These are phyloP conservation scores for Nemania bipapillata DNA, from an alignment of 2,329 filamentous ascomycete species.

Conservation along the genomic window DNA sequence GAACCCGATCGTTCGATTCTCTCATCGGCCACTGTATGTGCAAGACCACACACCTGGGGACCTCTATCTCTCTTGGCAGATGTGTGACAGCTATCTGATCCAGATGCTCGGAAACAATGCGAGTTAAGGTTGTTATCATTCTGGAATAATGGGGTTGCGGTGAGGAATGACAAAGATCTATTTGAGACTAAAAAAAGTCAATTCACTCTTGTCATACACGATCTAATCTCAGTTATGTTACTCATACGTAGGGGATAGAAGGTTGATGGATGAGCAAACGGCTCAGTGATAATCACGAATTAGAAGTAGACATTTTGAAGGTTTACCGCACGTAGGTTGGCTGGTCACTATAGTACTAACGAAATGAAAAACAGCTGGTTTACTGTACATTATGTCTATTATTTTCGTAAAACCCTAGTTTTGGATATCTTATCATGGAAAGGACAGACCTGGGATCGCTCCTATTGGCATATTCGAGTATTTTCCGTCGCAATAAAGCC, in stretches of 20 bases:
- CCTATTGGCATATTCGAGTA: constrained; percentile 18
- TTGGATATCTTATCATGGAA: constrained; percentile 29
- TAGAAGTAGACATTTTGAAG: neutral
- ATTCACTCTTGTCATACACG: neutral
- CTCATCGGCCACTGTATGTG: neutral
- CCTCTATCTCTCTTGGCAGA: constrained; percentile 22
- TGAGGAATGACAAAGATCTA: neutral
- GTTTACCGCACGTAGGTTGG: neutral
- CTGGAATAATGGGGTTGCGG: neutral
- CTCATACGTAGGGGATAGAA: neutral
- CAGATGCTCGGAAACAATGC: constrained; percentile 15
- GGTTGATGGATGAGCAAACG: neutral
- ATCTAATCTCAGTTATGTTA: neutral
- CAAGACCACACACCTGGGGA: neutral
- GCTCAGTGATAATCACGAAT: neutral
- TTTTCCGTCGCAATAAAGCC: constrained; percentile 12
- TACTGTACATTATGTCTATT: constrained; percentile 20
- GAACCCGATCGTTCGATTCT: neutral
- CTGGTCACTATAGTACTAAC: neutral
- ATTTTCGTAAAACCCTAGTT: constrained; percentile 28
- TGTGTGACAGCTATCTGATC: neutral
- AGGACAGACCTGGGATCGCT: constrained; percentile 31
- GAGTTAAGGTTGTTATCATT: neutral
- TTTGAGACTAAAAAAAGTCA: neutral
- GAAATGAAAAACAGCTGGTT: neutral